Base-by-base conservation (phyloP, 345 rosid species). In the Pistacia integerrima region DNA sequence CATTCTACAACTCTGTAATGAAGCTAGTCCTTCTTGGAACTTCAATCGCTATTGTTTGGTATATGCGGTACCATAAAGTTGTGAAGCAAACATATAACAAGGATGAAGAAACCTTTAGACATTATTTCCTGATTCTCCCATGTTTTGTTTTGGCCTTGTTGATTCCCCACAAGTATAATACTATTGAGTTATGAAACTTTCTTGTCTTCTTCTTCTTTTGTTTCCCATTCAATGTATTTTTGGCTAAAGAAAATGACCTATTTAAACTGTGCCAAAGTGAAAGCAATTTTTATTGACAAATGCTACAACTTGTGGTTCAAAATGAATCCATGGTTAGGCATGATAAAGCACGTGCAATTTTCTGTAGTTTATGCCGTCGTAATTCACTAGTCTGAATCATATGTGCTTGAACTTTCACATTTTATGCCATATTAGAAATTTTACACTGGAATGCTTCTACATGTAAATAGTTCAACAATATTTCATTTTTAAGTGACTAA, bases 161-260 rank as follows among this genome's bases (percentile, higher is more conserved):
- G 25, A 22, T 85, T 59, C 84, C 76, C 71, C 79, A 1, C 16
- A 49, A 4, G 2, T 76, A 80, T 55, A 76, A 60, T 17, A 11
- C 25, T 35, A 51, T 6, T 44, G 84, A 80, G 86, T 84, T 82
- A 82, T 52, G 79, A 17, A 28, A 35, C 54, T 20, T 67, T 66
- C 11, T 67, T 62, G 8, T 66, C 69, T 67, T 59, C 33, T 41
- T 68, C 30, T 22, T 22, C 25, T 25, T 58, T 3, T 36, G 36
- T 54, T 74, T 74, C 68, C 22, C 69, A 28, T 69, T 63, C 33
- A 57, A 30, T 49, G 38, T 70, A 48, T 56, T 74, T 12, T 30
- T 67, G 68, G 57, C 18, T 46, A 11, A 6, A 67, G 46, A 44
- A 36, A 69, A 13, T 22, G 17, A 54, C 22, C 8, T 13, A 11